Evolutionary conservation across 192 early-diverging fungal genomes (phyloP).

Genomic region (Coemansia sp.): DNA sequence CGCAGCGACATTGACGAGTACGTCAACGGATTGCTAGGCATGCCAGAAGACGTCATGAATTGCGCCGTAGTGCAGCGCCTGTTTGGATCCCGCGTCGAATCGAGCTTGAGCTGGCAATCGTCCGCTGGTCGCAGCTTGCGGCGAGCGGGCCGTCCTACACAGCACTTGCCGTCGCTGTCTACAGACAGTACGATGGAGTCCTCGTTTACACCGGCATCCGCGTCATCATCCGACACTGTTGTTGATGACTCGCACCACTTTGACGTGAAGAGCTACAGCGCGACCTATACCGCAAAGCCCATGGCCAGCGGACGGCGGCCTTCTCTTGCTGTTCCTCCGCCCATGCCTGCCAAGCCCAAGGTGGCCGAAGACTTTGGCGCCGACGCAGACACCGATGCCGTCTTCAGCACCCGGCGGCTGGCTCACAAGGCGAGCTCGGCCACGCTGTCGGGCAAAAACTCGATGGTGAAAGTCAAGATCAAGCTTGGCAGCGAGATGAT

Average conservation of each 20-base stretch:
- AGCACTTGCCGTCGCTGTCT: conserved; percentile 36
- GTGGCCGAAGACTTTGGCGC: not conserved
- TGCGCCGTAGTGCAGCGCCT: conserved; percentile 38
- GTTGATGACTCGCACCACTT: conserved; percentile 23
- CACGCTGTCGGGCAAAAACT: conserved; percentile 15
- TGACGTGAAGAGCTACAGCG: conserved; percentile 14
- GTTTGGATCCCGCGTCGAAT: conserved; percentile 42
- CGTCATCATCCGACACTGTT: conserved; percentile 37
- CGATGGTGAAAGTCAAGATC: conserved; percentile 71
- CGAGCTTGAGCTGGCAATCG: not conserved
- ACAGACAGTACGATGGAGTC: conserved; percentile 28
- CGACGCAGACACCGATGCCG: not conserved
- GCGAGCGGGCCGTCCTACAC: conserved; percentile 7
- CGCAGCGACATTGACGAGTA: conserved; percentile 66
- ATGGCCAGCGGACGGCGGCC: conserved; percentile 13
- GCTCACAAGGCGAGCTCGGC: conserved; percentile 40
- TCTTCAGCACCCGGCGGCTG: conserved; percentile 11
- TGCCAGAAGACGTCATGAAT: conserved; percentile 59
- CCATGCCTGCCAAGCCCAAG: conserved; percentile 53
- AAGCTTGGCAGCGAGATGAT: conserved; percentile 67
- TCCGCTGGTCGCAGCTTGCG: conserved; percentile 1
- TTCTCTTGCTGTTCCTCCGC: conserved; percentile 10
- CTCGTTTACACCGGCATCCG: conserved; percentile 34
- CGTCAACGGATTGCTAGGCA: conserved; percentile 59
- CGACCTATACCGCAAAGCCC: conserved; percentile 2